Base-by-base conservation (phyloP, 139 green algal genomes). In the Haematococcus lacustris region DNA sequence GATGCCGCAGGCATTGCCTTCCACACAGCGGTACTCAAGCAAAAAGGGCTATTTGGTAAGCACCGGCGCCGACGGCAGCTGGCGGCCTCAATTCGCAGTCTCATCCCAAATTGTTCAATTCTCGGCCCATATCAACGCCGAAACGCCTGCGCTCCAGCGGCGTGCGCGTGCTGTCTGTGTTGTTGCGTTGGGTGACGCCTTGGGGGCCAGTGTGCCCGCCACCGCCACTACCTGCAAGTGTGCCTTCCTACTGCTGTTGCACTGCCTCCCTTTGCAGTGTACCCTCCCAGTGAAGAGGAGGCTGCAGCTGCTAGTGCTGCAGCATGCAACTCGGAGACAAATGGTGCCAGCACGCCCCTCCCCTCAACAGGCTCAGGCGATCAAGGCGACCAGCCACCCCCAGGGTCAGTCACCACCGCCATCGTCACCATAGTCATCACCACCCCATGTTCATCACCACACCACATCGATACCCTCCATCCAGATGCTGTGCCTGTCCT, bases 1-100 rank as follows among this genome's bases (percentile, higher is more conserved):
- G 90, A 95, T 35, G 50, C 90, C 23, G 90, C 83, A 13, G 90
- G 90, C 1, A 64, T 85, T 47, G 39, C 71, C 1, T 93, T 93
- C 71, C 88, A 93, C 59, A 65, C 77, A 2, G 75, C 74, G 41
- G 82, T 87, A 30, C 70, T 93, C 17, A 70, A 77, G 62, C 88
- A 95, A 71, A 39, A 73, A 13, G 90, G 90, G 13, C 47, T 92
- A 21, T 80, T 85, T 38, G 80, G 86, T 91, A 75, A 79, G 78
- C 65, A 30, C 2, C 26, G 51, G 4, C 21, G n/a, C 33, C 38
- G 6, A 39, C 1, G 40, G 2, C 21, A 38, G 71, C 3, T 41
- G 41, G 3, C 32, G 30, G 33, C 61, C 26, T 21, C 21, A 61
- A 6, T 4, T 32, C 7, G 3, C 38, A 7, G 26, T 2, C 2